Evolutionary conservation across 371 early-diverging fungal genomes (phyloP).

Genomic region (Mortierella polycephala): DNA sequence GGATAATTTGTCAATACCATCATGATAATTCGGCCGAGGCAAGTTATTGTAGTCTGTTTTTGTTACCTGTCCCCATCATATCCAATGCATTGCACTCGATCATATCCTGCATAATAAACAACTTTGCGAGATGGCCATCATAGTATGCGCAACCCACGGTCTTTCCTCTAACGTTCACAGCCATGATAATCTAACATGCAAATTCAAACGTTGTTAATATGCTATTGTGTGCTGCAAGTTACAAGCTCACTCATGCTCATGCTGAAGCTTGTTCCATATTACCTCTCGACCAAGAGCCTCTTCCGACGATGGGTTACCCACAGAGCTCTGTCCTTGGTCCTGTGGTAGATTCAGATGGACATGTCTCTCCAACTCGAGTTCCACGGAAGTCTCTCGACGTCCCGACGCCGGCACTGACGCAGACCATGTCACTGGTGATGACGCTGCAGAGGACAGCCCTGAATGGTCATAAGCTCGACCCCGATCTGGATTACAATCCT

Average conservation of each 20-base stretch:
- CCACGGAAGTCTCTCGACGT: too few relatives aligned
- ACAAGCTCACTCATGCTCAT: neutral
- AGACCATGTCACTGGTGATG: too few relatives aligned
- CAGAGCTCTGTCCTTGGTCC: neutral
- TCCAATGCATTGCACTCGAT: slow-evolving; percentile 56
- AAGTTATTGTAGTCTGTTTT: too few relatives aligned
- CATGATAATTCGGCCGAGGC: neutral
- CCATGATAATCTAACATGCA: slow-evolving; percentile 54
- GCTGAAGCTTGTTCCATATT: neutral
- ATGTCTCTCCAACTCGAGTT: neutral
- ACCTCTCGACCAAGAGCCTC: slow-evolving; percentile 6
- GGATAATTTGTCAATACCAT: neutral
- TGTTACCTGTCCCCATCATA: slow-evolving; percentile 54
- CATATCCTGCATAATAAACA: slow-evolving; percentile 71
- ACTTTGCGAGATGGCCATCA: slow-evolving; percentile 46
- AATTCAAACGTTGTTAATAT: too few relatives aligned
- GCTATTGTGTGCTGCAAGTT: too few relatives aligned
- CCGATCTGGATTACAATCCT: too few relatives aligned
- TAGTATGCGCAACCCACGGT: slow-evolving; percentile 68
- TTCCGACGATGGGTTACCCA: neutral
- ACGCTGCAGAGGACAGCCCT: too few relatives aligned
- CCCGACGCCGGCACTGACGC: too few relatives aligned
- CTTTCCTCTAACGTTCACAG: slow-evolving; percentile 56
- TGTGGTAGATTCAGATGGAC: neutral
- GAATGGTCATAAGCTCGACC: too few relatives aligned